A percentile compares a stretch with the other conserved stretches of the same genome.
Conservation (phyloP, 2,329 filamentous ascomycete genomes). For the Beauveria pseudobassiana region DNA sequence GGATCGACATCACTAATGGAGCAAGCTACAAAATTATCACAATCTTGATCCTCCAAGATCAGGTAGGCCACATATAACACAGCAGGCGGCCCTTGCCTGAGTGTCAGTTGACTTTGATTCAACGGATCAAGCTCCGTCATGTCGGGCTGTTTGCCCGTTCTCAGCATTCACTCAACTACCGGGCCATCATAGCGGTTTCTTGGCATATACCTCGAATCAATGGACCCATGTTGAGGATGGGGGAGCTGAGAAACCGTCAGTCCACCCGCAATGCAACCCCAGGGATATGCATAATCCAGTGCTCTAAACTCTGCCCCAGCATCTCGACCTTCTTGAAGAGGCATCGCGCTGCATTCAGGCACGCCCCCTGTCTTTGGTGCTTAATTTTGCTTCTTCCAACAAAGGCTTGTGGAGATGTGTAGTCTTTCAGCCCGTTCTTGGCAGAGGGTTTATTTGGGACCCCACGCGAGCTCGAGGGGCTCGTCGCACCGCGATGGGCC, state of each 20-base stretch:
- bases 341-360: not conserved
- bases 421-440: conserved; percentile 1
- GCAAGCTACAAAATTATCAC: too few species aligned
- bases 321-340: not conserved
- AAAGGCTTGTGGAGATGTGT: not conserved
- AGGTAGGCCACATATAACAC: too few species aligned
- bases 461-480: not conserved
- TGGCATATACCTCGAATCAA: not conserved
- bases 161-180: not conserved
- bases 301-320: not conserved
- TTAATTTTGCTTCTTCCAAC: not conserved
- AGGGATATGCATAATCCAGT: not conserved
- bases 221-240: not conserved
- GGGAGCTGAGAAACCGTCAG: conserved; percentile 6
- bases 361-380: not conserved
- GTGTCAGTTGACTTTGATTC: not conserved
- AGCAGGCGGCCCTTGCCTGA: not conserved
- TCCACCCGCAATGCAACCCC: conserved; percentile 4
- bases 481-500: not conserved
- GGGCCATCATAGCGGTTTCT: not conserved
- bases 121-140: not conserved
- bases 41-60: too few species aligned
- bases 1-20: too few species aligned
- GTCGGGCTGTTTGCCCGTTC: not conserved
- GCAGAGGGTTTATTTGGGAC: not conserved